phyloP scores from a whole-genome alignment of 2,329 filamentous ascomycete species.

The Triangularia verruculosa region DNA sequence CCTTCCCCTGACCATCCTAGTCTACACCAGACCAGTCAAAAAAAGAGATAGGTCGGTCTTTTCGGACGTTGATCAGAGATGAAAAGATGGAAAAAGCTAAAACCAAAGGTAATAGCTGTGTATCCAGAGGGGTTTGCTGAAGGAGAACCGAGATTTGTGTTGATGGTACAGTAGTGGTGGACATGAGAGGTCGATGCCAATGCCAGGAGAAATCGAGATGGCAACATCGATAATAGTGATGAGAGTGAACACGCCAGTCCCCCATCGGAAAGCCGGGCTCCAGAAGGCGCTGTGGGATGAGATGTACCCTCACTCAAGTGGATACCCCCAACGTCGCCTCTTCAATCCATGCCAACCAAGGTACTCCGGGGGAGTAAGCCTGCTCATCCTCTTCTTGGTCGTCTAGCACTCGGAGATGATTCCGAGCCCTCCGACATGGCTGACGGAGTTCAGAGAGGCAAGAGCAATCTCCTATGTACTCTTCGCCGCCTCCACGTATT shows the following conservation, averaged over 20 bases:
- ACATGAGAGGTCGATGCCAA: background rate
- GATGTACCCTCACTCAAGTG: background rate
- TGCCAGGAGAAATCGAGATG: background rate
- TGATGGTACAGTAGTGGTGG: background rate
- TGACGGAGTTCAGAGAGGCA: background rate
- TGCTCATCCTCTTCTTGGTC: background rate
- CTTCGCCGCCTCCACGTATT: slow-evolving; percentile 64
- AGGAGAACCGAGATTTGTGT: background rate
- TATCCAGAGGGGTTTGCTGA: background rate
- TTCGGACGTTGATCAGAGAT: background rate
- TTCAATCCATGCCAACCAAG: background rate
- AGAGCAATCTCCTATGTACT: background rate
- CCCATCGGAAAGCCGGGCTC: background rate
- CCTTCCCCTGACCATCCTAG: background rate
- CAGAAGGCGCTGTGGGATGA: background rate
- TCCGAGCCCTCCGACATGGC: background rate
- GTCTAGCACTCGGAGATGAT: background rate
- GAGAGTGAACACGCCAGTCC: background rate
- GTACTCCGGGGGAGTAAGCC: background rate
- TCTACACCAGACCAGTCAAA: background rate
- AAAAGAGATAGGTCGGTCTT: background rate
- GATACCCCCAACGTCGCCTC: background rate
- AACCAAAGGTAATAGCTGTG: background rate
- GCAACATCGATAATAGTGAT: background rate
- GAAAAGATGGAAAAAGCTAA: background rate